A percentile compares a stretch with the other conserved stretches of the same genome.
These are phyloP conservation scores for Soucietia sequanensis DNA, from an alignment of 805 yeast genomes.

Conservation along the genomic window DNA sequence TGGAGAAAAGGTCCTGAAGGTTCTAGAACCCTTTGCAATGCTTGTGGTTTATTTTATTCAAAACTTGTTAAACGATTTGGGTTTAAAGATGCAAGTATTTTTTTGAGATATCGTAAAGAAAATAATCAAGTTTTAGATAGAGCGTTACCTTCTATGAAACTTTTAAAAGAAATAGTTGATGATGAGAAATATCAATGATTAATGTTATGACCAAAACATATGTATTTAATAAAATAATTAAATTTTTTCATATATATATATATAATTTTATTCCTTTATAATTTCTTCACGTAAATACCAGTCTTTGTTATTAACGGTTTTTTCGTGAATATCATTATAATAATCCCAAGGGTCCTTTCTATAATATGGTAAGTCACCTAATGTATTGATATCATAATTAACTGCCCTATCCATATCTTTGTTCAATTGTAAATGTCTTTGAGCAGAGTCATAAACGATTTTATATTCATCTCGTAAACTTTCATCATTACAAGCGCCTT, in stretches of 20 bases:
- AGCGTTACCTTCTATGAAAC: not conserved
- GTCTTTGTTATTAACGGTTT: constrained; percentile 11
- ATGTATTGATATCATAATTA: constrained; percentile 19
- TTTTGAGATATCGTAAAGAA: constrained; percentile 24
- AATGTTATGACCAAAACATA: not conserved
- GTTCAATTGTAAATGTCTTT: constrained; percentile 22
- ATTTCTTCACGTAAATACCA: constrained; percentile 21
- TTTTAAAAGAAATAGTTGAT: not conserved
- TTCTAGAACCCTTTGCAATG: constrained; percentile 80
- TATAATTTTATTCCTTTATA: not conserved
- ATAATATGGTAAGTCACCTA: constrained; percentile 35
- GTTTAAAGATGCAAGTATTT: constrained; percentile 35
- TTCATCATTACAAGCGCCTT: constrained; percentile 39
- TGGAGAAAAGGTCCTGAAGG: constrained; percentile 93
- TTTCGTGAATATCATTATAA: constrained; percentile 19
- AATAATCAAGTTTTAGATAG: not conserved
- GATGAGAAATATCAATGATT: not conserved
- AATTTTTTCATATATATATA: too few relatives aligned
- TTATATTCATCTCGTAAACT: constrained; percentile 38
- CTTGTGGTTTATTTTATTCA: constrained; percentile 80
- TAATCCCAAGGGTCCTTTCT: constrained; percentile 40
- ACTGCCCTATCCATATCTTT: constrained; percentile 21
- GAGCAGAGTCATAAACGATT: constrained; percentile 21
- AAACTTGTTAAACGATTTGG: constrained; percentile 56
- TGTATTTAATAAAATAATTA: too few relatives aligned